Evolutionary conservation across 2,329 filamentous ascomycete genomes (phyloP).

Genomic region (Hypoxylon rubiginosum): DNA sequence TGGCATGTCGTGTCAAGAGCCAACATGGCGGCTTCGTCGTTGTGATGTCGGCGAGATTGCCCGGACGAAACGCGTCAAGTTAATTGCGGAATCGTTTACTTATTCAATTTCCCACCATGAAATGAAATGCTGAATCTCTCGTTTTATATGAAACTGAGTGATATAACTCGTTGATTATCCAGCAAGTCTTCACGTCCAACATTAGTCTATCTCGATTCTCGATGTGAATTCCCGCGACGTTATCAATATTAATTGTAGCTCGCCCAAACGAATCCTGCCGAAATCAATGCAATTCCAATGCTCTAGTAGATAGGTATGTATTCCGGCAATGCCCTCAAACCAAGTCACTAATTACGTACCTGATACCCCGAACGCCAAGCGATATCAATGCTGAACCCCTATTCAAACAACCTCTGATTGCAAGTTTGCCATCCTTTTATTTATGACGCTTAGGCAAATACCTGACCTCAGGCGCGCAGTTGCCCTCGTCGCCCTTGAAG

Average conservation of each 20-base stretch:
- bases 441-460: slow-evolving; percentile 56
- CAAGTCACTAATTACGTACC: background rate
- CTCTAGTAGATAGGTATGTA: background rate
- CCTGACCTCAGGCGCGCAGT: slow-evolving; percentile 56
- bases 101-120: too few species aligned
- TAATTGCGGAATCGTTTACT: too few species aligned
- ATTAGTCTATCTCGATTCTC: background rate
- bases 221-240: background rate
- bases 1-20: slow-evolving; percentile 46
- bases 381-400: slow-evolving; percentile 18
- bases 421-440: slow-evolving; percentile 5
- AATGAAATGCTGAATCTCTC: background rate
- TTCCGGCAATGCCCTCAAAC: background rate
- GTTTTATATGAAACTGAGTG: background rate
- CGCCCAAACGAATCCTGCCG: background rate
- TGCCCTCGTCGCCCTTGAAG: slow-evolving; percentile 56
- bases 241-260: background rate
- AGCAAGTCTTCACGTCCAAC: background rate
- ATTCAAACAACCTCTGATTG: slow-evolving; percentile 15
- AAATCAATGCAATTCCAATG: background rate
- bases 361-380: slow-evolving; percentile 22
- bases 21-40: background rate
- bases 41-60: too few species aligned
- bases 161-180: background rate
- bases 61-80: too few species aligned